Base-by-base conservation (phyloP, 768 basidiomycete species). In the Hygrocybe coccinea region DNA sequence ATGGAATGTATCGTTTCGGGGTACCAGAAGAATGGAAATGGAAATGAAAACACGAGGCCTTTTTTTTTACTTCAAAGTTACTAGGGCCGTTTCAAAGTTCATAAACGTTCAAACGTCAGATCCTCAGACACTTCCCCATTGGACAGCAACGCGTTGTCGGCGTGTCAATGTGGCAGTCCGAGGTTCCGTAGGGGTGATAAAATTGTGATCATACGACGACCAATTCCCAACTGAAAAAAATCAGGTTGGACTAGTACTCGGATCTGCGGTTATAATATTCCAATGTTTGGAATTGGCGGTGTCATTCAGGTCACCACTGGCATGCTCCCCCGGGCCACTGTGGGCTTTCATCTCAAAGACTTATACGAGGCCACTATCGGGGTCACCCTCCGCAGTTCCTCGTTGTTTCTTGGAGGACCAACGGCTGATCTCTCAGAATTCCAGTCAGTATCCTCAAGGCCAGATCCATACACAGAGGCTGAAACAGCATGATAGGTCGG, bases 341-440 rank as follows among this genome's bases (percentile, higher is more conserved):
- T 75, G 60, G 75, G 76, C 71, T 53, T 76, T 57, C 73, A 77
- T 69, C 74, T 80, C 70, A 69, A 55, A 44, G 61, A 59, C 48
- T 68, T 82, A 62, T 79, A 80, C 72, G 73, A 78, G 66, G 75
- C 76, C 41, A 81, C 83, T 47, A 75, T 81, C 74, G 81, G 82
- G 65, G 83, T 81, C 74, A 78, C 77, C 58, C 74, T 78, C 54
- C 77, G 72, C 52, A 73, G 66, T 58, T 73, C 76, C 33, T 60
- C 71, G 37, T 68, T 70, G 33, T 60, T 62, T 17, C 60, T 50
- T 35, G 54, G 50, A 59, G 68, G 17, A 46, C 63, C 29, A 29
- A 50, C 57, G 52, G 47, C 59, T 62, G 60, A n/a, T n/a, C n/a
- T n/a, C n/a, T n/a, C n/a, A n/a, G n/a, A 60, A 59, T 47, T 60